Evolutionary conservation across 257 asterid genomes (phyloP).

Genomic region (Coffea canephora): DNA sequence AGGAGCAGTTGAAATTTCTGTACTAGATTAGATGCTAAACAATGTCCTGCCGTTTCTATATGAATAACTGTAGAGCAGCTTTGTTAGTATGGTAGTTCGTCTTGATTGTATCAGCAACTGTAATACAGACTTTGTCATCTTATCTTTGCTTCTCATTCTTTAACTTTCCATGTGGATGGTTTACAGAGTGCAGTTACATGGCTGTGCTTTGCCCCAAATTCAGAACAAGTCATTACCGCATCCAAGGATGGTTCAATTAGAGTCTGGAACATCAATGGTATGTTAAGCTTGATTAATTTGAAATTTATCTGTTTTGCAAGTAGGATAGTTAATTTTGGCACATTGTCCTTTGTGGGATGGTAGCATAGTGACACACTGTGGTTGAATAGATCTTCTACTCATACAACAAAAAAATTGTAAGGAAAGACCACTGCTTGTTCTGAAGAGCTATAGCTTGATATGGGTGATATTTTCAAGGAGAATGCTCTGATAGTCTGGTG

Average conservation of each 20-base stretch:
- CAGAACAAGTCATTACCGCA: conserved; percentile 88
- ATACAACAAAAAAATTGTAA: too few relatives aligned
- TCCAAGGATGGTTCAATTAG: conserved; percentile 95
- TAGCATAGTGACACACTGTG: too few relatives aligned
- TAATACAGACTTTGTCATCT: conserved; percentile 6
- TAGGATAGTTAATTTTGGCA: too few relatives aligned
- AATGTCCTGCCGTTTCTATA: not conserved
- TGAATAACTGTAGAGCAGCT: not conserved
- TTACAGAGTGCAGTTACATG: conserved; percentile 98
- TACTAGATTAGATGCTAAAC: not conserved
- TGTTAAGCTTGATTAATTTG: conserved; percentile 9
- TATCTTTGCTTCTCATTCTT: conserved; percentile 6
- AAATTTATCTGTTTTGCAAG: not conserved
- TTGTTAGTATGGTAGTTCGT: not conserved
- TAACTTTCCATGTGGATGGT: conserved; percentile 16
- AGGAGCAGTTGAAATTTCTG: not conserved
- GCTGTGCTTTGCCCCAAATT: conserved; percentile 86
- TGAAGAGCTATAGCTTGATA: not conserved
- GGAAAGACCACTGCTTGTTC: not conserved
- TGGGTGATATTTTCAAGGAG: not conserved
- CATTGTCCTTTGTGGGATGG: too few relatives aligned
- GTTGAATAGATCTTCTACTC: too few relatives aligned
- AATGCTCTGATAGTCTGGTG: not conserved
- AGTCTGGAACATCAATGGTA: conserved; percentile 93
- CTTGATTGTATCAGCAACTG: conserved; percentile 8